Evolutionary conservation across 2,329 filamentous ascomycete genomes (phyloP), one percentile per base, ranked within the genome.

Genomic region (Orbilia quercus): DNA sequence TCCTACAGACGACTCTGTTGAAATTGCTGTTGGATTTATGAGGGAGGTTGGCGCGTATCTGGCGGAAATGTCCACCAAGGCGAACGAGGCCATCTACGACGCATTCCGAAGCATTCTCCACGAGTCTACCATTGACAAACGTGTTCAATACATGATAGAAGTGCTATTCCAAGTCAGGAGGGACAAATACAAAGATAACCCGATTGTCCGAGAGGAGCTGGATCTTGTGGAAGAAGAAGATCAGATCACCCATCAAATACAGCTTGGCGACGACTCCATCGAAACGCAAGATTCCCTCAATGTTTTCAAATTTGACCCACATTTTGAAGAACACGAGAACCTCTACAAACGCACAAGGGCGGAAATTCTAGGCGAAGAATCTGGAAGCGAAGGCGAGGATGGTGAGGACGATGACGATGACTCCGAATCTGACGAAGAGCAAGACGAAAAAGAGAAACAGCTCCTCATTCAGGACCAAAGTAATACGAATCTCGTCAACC

Each of bases 111-210:
- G 90, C 77, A 97, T 98, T 75, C 84, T 99, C 7, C 94, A 99
- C 82, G 95, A 99, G 81, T 92, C 92, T 47, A 93, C 95, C 79
- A 96, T 99, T 80, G 94, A 98, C 80, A 97, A 96, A 84, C 87
- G 95, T 76, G 93, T 94, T n/a, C 95, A 99, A 82, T 99, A 98
- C 82, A 96, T 96, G 91, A 94, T 99, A 66, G 95, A 99, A 81
- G 95, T 98, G 4, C 83, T 99, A 45, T 99, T 99, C 80, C 93
- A 99, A 82, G 90, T 97, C 64, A 88, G 95, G 75, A 96, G 97
- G 82, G 94, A 98, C 82, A 90, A 90, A 78, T 99, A 96, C 84
- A 96, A 96, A 83, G 92, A 98, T 78, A 92, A 98, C 78, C 92
- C 90, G 16, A 89, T 92, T 0, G 84, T 98, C 77, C 93, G 89